phyloP scores from a whole-genome alignment of 441 rosid genomes.

The Jatropha podagrica region DNA sequence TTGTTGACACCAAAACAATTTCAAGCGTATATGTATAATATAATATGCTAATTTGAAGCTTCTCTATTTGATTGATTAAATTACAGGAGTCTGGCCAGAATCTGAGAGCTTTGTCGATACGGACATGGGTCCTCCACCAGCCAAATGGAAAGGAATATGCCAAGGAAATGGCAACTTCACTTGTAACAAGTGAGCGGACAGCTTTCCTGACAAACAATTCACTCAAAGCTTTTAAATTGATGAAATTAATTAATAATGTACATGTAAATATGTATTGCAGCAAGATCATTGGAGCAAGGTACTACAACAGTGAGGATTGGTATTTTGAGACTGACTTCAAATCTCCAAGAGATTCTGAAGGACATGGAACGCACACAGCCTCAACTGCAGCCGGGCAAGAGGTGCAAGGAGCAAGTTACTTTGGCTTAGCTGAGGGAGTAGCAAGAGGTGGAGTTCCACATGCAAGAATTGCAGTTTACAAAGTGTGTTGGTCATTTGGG shows the following conservation, averaged over 20 bases:
- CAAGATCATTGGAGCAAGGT: slow-evolving; percentile 48
- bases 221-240: no score
- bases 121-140: slow-evolving; percentile 43
- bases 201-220: not conserved
- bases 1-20: no score
- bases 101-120: slow-evolving; percentile 46
- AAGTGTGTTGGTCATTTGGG: slow-evolving; percentile 43
- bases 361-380: slow-evolving; percentile 49
- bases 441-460: slow-evolving; percentile 46
- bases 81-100: slow-evolving; percentile 57
- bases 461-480: slow-evolving; percentile 47
- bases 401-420: slow-evolving; percentile 31
- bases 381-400: slow-evolving; percentile 40
- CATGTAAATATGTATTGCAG: slow-evolving; percentile 12
- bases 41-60: not conserved
- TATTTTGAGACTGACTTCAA: not conserved
- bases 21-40: not conserved
- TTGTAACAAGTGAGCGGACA: not conserved
- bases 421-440: slow-evolving; percentile 36
- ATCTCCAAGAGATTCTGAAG: slow-evolving; percentile 42
- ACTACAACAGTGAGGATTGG: slow-evolving; percentile 24
- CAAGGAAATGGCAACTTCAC: slow-evolving; percentile 1
- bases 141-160: slow-evolving; percentile 51
- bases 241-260: no score
- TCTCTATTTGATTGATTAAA: not conserved